A percentile compares a stretch with the other conserved stretches of the same genome.
phyloP scores from a whole-genome alignment of 225 moss, liverwort and hornwort genomes.

The Polytrichum formosum region DNA sequence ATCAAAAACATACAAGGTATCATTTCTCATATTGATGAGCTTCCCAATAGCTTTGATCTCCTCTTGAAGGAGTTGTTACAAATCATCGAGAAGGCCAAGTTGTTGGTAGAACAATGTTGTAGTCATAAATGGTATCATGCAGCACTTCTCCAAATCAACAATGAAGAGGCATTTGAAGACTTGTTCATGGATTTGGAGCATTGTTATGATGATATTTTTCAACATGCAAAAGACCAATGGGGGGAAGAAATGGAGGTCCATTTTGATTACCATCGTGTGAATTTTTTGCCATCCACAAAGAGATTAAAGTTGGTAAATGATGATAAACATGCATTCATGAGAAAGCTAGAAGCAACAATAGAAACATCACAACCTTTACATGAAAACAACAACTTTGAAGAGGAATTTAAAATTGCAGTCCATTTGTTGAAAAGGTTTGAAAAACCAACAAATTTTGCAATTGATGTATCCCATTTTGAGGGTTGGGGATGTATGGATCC shows the following conservation, averaged over 20 bases:
- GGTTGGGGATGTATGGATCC: no score
- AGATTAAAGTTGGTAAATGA: no score
- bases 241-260: not conserved
- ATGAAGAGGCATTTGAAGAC: conserved; percentile 17
- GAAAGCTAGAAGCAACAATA: no score
- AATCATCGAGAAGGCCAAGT: conserved; percentile 12
- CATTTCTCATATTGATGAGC: not conserved
- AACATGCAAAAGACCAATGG: not conserved
- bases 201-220: conserved; percentile 8
- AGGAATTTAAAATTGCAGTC: no score
- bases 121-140: conserved; percentile 6
- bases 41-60: not conserved
- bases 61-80: conserved; percentile 8
- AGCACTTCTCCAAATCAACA: conserved; percentile 10
- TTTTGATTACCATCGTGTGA: no score
- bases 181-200: conserved; percentile 7
- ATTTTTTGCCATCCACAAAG: no score
- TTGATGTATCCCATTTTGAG: no score
- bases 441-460: no score
- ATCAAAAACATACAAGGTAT: not conserved
- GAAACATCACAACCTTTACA: no score
- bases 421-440: no score
- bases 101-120: conserved; percentile 8
- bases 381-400: no score
- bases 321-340: no score